phyloP scores from a whole-genome alignment of 768 basidiomycete genomes.

The Rhodosporidiobolus sp. region DNA sequence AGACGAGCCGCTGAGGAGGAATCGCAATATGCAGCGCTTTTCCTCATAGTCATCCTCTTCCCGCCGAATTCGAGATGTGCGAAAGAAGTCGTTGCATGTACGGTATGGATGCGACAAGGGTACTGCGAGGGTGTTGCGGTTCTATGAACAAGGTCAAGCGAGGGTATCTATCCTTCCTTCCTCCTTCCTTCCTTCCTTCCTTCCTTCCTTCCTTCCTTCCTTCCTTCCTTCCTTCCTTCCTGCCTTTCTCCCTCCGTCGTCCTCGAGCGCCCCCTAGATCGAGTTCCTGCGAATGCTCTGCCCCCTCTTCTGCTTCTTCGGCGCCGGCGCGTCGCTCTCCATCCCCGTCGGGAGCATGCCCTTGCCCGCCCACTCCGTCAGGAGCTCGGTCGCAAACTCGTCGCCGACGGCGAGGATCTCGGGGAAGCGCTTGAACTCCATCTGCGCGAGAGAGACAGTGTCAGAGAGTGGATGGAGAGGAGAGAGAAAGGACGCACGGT shows the following conservation, averaged over 20 bases:
- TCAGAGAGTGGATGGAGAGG: background rate
- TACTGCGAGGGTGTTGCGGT: background rate
- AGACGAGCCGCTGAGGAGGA: constrained; percentile 1
- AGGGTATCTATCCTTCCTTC: too few species aligned
- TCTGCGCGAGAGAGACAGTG: constrained; percentile 4
- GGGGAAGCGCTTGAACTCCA: constrained; percentile 55
- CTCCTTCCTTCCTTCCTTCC: too few species aligned
- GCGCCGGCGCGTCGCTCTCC: constrained; percentile 58
- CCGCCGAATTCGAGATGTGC: too few species aligned
- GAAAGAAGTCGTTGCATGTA: too few species aligned
- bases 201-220: background rate
- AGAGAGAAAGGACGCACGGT: constrained; percentile 66
- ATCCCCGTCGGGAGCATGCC: constrained; percentile 73
- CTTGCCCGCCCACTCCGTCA: constrained; percentile 76
- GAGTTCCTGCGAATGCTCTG: constrained; percentile 42
- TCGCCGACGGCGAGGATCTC: constrained; percentile 84
- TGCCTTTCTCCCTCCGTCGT: background rate
- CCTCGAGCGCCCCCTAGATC: constrained; percentile 32
- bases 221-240: too few species aligned
- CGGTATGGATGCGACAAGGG: background rate
- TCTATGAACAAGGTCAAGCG: too few species aligned
- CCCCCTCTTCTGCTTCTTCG: constrained; percentile 46
- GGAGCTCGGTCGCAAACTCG: constrained; percentile 63
- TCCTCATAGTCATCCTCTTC: background rate
- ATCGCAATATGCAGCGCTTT: background rate